Percentiles rank a stretch among this genome's conserved stretches.
Conservation (phyloP, 108 stramenopile species). For the Nitzschia palea region DNA sequence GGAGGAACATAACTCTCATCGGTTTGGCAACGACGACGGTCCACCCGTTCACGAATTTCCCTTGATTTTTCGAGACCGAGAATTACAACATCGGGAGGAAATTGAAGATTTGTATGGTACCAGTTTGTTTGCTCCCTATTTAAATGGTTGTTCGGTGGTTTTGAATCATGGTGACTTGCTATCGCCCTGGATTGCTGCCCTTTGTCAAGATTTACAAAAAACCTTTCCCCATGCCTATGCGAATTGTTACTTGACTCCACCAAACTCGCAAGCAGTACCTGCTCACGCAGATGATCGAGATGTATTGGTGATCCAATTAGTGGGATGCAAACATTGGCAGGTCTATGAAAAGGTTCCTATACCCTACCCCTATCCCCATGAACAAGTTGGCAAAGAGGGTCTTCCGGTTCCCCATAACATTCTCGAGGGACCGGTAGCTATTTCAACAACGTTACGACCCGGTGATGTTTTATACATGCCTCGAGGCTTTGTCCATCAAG, state of each 20-base stretch:
- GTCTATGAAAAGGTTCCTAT: constrained; percentile 70
- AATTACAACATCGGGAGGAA: constrained; percentile 36
- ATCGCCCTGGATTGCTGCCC: constrained; percentile 43
- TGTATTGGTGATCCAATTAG: constrained; percentile 81
- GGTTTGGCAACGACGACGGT: background rate
- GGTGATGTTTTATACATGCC: constrained; percentile 90
- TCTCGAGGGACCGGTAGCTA: constrained; percentile 40
- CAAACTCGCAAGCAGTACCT: constrained; percentile 64
- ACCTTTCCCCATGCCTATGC: constrained; percentile 71
- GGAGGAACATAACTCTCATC: background rate
- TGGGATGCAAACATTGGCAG: constrained; percentile 76
- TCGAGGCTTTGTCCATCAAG: constrained; percentile 85
- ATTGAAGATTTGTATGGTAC: constrained; percentile 36
- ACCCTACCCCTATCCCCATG: constrained; percentile 69
- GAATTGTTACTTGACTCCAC: constrained; percentile 84
- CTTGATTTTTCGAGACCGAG: constrained; percentile 53
- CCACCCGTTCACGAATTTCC: background rate
- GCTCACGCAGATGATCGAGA: constrained; percentile 91
- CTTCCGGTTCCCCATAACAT: constrained; percentile 49
- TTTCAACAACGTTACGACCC: constrained; percentile 44
- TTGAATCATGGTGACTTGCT: constrained; percentile 76
- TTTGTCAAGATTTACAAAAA: constrained; percentile 76
- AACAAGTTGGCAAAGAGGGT: constrained; percentile 87
- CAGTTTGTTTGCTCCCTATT: constrained; percentile 63
- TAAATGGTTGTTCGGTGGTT: constrained; percentile 78